Evolutionary conservation across 139 green algal genomes (phyloP).

Genomic region (Tetradesmus lagerheimii): DNA sequence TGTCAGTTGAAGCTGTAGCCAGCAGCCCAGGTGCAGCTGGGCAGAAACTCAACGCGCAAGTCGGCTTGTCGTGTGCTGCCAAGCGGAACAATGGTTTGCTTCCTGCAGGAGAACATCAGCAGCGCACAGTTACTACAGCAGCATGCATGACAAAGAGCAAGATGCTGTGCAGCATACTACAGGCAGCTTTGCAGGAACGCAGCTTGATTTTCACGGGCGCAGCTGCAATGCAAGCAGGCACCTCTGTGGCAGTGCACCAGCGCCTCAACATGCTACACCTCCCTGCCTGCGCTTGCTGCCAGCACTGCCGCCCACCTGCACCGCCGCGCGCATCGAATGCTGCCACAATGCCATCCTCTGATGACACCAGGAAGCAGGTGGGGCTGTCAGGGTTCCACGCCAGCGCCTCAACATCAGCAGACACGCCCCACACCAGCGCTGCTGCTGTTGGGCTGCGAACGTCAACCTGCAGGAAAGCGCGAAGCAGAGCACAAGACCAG

Average conservation of each 20-base stretch:
- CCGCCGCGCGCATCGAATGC: constrained; percentile 78
- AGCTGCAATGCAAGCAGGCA: too few species aligned
- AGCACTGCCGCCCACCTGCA: constrained; percentile 47
- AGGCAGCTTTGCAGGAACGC: too few species aligned
- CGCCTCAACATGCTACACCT: neutral
- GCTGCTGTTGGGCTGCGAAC: constrained; percentile 65
- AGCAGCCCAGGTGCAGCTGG: constrained; percentile 78
- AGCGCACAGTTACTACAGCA: neutral
- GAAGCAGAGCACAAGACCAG: neutral
- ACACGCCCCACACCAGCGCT: constrained; percentile 72
- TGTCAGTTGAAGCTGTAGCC: constrained; percentile 93
- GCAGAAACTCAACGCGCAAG: constrained; percentile 82
- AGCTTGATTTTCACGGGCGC: too few species aligned
- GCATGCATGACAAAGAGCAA: neutral
- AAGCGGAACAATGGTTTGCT: constrained; percentile 79
- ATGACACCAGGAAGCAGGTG: constrained; percentile 90
- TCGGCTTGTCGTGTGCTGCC: constrained; percentile 87
- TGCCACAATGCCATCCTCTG: constrained; percentile 83
- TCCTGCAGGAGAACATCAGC: constrained; percentile 41
- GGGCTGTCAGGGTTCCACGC: constrained; percentile 86
- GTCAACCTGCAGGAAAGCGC: constrained; percentile 57
- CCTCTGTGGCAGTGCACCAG: neutral
- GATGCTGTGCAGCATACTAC: too few species aligned
- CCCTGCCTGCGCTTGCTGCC: neutral
- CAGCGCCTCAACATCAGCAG: constrained; percentile 91